phyloP scores from a whole-genome alignment of 2,329 filamentous ascomycete genomes.

The Fusarium chaquense region DNA sequence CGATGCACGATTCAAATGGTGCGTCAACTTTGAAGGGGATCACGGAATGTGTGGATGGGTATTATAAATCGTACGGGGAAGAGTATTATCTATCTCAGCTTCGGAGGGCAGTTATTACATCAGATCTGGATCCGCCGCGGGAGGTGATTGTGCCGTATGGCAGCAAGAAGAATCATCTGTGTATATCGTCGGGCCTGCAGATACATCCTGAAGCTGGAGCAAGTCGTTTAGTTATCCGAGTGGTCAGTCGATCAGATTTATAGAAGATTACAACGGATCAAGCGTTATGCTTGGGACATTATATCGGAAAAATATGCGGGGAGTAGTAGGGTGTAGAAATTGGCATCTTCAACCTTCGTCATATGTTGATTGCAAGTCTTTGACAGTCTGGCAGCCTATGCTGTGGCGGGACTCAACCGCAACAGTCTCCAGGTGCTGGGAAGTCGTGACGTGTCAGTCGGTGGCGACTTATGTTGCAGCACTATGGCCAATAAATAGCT shows the following conservation, averaged over 20 bases:
- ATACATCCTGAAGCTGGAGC: neutral
- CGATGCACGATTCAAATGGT: neutral
- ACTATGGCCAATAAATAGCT: neutral
- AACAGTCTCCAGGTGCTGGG: too few species aligned
- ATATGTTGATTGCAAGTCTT: too few species aligned
- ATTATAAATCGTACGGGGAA: conserved; percentile 5
- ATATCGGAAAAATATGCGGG: too few species aligned
- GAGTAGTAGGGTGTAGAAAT: too few species aligned
- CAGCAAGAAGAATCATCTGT: fast-evolving
- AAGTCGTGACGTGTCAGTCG: neutral
- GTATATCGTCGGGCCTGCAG: neutral
- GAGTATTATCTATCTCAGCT: conserved; percentile 1
- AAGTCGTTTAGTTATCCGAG: neutral
- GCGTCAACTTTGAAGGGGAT: fast-evolving
- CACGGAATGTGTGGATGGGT: neutral
- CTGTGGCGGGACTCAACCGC: too few species aligned
- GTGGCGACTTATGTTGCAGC: neutral
- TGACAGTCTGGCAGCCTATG: too few species aligned
- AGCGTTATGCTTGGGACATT: too few species aligned
- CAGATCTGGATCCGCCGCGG: neutral
- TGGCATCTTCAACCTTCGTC: too few species aligned
- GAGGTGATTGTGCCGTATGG: neutral
- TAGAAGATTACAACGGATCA: too few species aligned
- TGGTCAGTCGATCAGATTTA: neutral
- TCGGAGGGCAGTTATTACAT: fast-evolving